phyloP scores from a whole-genome alignment of 208 protist genomes.

The Trypanosoma cruzi region DNA sequence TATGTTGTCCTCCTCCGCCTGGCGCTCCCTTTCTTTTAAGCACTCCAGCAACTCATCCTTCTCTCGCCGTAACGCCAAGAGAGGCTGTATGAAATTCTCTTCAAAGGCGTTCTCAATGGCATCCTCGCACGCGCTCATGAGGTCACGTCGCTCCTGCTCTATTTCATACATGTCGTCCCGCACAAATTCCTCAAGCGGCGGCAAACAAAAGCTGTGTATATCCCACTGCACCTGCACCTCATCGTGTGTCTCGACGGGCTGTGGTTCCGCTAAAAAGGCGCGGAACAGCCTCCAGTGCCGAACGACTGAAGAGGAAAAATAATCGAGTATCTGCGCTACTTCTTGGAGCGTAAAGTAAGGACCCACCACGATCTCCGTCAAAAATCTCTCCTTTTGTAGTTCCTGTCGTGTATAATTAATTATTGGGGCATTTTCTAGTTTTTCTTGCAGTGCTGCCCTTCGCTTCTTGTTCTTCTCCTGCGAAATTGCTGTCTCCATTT shows the following conservation, averaged over 20 bases:
- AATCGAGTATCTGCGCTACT: slow-evolving; percentile 54
- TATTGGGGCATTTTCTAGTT: slow-evolving; percentile 40
- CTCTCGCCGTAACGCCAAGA: slow-evolving; percentile 23
- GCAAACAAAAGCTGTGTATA: slow-evolving; percentile 44
- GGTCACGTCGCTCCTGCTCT: slow-evolving; percentile 31
- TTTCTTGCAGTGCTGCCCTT: slow-evolving; percentile 36
- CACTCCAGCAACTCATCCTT: slow-evolving; percentile 29
- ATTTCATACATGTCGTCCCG: slow-evolving; percentile 36
- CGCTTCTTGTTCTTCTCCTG: slow-evolving; percentile 64
- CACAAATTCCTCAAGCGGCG: slow-evolving; percentile 59
- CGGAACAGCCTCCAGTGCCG: slow-evolving; percentile 69
- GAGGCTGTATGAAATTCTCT: slow-evolving; percentile 28
- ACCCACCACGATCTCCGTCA: slow-evolving; percentile 53
- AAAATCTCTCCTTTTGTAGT: slow-evolving; percentile 32
- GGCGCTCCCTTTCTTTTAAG: slow-evolving; percentile 16
- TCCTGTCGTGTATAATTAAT: slow-evolving; percentile 22
- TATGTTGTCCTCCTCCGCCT: slow-evolving; percentile 39
- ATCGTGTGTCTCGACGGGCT: slow-evolving; percentile 20
- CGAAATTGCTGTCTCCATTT: slow-evolving; percentile 43
- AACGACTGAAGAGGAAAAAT: slow-evolving; percentile 54
- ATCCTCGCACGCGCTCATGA: slow-evolving; percentile 39
- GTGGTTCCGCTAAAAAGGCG: slow-evolving; percentile 31
- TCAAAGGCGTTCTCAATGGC: slow-evolving; percentile 32
- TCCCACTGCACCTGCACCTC: slow-evolving; percentile 28
- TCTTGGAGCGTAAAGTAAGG: slow-evolving; percentile 64